These are phyloP conservation scores for Trematosphaeria pertusa DNA, from an alignment of 2,329 filamentous ascomycete genomes.

Conservation along the genomic window DNA sequence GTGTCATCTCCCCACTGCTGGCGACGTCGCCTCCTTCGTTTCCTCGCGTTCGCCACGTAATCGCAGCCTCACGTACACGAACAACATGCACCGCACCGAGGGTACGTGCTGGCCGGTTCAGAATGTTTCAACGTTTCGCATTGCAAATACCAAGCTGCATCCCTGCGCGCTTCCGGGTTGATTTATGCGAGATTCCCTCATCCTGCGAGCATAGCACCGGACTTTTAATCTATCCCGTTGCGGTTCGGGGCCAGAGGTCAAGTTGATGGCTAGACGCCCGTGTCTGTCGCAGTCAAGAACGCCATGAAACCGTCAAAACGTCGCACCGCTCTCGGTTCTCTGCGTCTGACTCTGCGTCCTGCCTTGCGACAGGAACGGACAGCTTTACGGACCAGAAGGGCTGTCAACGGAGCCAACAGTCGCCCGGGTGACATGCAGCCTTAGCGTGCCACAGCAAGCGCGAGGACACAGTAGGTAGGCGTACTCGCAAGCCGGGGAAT, in stretches of 20 bases:
- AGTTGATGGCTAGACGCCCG: neutral
- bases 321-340: neutral
- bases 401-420: no score
- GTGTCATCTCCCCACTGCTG: no score
- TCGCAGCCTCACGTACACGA: no score
- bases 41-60: no score
- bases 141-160: constrained; percentile 3
- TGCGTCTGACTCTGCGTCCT: no score
- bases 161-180: constrained; percentile 4
- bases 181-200: constrained; percentile 2
- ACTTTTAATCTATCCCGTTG: neutral
- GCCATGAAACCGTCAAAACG: neutral
- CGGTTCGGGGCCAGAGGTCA: neutral
- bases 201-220: neutral
- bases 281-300: neutral
- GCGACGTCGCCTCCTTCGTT: no score
- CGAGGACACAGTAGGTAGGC: neutral
- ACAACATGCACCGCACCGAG: no score
- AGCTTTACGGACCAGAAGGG: no score
- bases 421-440: no score
- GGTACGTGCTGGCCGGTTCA: no score
- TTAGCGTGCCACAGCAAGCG: no score
- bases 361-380: no score
- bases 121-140: constrained; percentile 15
- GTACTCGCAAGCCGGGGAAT: neutral